These are phyloP conservation scores for Zygoascus ofunaensis DNA, from an alignment of 805 yeast species.

Conservation along the genomic window DNA sequence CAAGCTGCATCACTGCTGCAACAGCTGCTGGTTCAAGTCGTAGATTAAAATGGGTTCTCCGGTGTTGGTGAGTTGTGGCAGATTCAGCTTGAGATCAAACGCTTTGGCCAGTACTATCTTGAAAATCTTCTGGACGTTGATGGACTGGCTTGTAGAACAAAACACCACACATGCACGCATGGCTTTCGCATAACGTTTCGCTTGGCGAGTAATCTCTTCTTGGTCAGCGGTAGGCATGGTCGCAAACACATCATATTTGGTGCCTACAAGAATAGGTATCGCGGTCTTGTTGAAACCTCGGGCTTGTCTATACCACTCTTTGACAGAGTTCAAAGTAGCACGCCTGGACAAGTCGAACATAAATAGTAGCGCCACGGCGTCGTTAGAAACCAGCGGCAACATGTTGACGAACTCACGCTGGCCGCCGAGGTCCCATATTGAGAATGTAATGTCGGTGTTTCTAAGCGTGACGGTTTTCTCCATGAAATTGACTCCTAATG, in stretches of 20 bases:
- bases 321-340: constrained; percentile 74
- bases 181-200: constrained; percentile 75
- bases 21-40: constrained; percentile 25
- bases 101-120: constrained; percentile 85
- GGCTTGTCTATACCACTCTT: constrained; percentile 92
- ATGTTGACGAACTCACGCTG: constrained; percentile 90
- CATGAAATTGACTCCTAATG: constrained; percentile 91
- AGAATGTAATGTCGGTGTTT: constrained; percentile 79
- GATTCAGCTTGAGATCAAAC: constrained; percentile 70
- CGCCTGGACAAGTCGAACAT: constrained; percentile 86
- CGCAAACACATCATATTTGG: constrained; percentile 82
- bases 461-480: constrained; percentile 79
- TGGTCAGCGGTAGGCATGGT: constrained; percentile 75
- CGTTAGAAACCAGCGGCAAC: constrained; percentile 87
- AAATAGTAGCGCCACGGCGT: constrained; percentile 83
- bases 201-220: constrained; percentile 70
- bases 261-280: constrained; percentile 84
- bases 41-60: constrained; percentile 92
- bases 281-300: constrained; percentile 85
- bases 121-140: constrained; percentile 88
- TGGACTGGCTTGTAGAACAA: constrained; percentile 85
- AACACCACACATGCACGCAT: constrained; percentile 81
- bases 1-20: too few relatives aligned
- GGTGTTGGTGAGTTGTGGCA: constrained; percentile 71
- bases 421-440: constrained; percentile 95